Conservation (phyloP, 2,329 filamentous ascomycete species). For the Phialophora chinensis region DNA sequence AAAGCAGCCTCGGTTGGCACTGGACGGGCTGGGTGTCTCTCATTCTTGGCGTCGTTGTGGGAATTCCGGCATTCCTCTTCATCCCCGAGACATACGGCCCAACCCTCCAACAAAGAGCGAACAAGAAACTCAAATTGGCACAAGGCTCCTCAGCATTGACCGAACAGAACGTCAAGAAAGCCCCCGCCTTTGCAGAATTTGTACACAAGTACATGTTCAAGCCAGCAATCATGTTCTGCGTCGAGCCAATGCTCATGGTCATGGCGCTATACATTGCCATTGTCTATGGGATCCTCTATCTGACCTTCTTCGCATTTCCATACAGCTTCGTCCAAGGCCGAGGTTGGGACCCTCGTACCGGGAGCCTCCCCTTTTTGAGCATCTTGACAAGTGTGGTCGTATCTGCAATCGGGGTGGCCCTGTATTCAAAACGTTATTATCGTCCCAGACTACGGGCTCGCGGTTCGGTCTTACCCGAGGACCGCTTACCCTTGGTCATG, state of each 20-base stretch:
- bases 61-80: conserved; percentile 12
- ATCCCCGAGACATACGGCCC: conserved; percentile 41
- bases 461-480: conserved; percentile 71
- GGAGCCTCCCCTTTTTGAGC: conserved; percentile 80
- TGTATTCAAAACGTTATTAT: conserved; percentile 70
- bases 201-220: conserved; percentile 35
- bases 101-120: conserved; percentile 40
- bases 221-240: conserved; percentile 80
- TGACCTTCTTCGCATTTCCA: conserved; percentile 91
- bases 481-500: conserved; percentile 64
- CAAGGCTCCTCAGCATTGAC: conserved; percentile 19
- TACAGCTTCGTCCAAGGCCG: conserved; percentile 77
- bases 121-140: conserved; percentile 23
- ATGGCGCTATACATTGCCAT: conserved; percentile 74
- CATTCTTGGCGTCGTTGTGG: conserved; percentile 54
- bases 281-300: conserved; percentile 83
- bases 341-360: conserved; percentile 75
- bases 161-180: conserved; percentile 32
- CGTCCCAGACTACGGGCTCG: conserved; percentile 72
- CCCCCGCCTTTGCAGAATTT: conserved; percentile 22
- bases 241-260: conserved; percentile 71
- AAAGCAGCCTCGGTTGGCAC: conserved; percentile 53
- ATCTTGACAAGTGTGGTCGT: conserved; percentile 64
- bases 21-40: conserved; percentile 49
- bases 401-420: conserved; percentile 68